Base-by-base conservation (phyloP, 2,329 filamentous ascomycete species). In the Lecanicillium sp. region DNA sequence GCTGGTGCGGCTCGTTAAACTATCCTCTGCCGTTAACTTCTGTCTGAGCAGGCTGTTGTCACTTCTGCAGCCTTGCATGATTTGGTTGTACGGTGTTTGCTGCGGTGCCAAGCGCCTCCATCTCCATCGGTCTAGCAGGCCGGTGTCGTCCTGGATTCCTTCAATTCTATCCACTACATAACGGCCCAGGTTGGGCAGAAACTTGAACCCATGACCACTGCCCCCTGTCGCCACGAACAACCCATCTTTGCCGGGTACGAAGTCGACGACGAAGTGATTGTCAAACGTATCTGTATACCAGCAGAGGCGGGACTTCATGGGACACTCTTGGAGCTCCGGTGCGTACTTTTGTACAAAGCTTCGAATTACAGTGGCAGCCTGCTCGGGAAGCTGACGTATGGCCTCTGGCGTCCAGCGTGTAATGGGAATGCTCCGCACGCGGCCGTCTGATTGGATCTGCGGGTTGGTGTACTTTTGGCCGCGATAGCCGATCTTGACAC, bases 201-300 rank as follows among this genome's bases (percentile, higher is more conserved):
- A 83, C 55, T 83, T 83, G 60, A 82, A 83, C 0, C 69, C 80
- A 59, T 83, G 80, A 0, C 81, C 80, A 29, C 72, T 76, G 0
- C 81, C 81, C 1, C 78, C 80, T 0, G 79, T 83, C 2, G 78
- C 78, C 0, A 83, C 68, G 56, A 82, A 75, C 0, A 84, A 56
- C 0, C 73, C 70, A n/a, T 81, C 72, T 70, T 79, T 60, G 72
- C 81, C 11, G 74, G 70, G 49, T 67, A 70, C 24, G 48, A 58
- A 48, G 33, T 65, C 62, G 10, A 65, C 56, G 1, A 65, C 55
- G 23, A 59, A 65, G 47, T 65, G 62, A 42, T 64, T 62, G 37
- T 65, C 61, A 6, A 58, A 62, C 0, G 62, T 60, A 23, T 65
- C 62, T 0, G 61, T 63, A 35, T 63, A 65, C 62, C 62, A 64